Evolutionary conservation across 179 eudicot genomes (phyloP), one percentile per base, ranked within the genome.

Genomic region (Beta corolliflora): DNA sequence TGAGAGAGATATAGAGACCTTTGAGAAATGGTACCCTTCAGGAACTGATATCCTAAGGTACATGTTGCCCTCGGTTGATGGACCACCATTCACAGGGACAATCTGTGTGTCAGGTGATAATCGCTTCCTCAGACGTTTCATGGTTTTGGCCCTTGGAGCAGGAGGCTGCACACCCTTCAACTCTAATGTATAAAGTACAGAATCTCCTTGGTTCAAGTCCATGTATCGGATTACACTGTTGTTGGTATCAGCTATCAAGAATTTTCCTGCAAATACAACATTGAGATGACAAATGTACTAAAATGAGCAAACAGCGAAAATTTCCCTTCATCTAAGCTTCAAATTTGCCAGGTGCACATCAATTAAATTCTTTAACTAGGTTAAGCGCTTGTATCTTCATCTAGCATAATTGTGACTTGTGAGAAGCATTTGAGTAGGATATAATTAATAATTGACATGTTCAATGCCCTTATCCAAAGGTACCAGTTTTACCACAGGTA

Each of bases 1-100:
- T 75, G 83, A 78, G 77, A 31, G 85, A 80, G 85, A 56, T 79
- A 79, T 56, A 75, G 78, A 83, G 81, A 95, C 98, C 99, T 95
- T 94, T 58, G 99, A 95, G 80, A 95, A 95, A 89, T 94, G 99
- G 89, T 92, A 95, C 31, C 99, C 99, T 84, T 88, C 90, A 23
- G 98, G 98, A 21, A 95, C 89, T 9, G 93, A 89, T 84, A 95
- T 90, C 60, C 82, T 84, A 29, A 95, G 84, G 83, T 76, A 76
- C 76, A 95, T 83, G 82, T 84, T 90, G 13, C 97, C 98, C 82
- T 91, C 94, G n/a, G 50, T 85, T 53, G 94, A 88, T 77, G 95
- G 81, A 86, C 89, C 85, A 9, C 98, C 99, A 85, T 84, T 79
- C 45, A 92, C 87, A 50, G 55, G 84, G 78, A 95, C 66, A 23